Evolutionary conservation across 2,329 filamentous ascomycete species (phyloP).

Genomic region (Cryphonectria radicalis): DNA sequence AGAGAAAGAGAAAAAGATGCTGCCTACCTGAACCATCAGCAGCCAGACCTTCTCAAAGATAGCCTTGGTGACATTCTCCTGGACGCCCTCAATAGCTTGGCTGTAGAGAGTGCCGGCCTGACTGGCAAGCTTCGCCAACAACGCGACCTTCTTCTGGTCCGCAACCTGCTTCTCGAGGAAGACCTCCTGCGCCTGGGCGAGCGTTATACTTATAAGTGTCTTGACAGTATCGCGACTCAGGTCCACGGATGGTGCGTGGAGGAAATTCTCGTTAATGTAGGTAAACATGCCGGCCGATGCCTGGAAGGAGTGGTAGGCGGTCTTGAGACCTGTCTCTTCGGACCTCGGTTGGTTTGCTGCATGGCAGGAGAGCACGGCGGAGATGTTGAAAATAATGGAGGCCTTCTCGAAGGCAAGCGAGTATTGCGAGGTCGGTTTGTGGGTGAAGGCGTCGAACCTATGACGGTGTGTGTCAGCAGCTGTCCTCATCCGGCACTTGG

Average conservation of each 20-base stretch:
- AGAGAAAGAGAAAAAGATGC: not conserved
- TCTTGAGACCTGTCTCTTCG: constrained; percentile 92
- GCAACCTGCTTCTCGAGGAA: constrained; percentile 95
- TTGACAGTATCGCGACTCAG: constrained; percentile 95
- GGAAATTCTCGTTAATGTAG: constrained; percentile 99
- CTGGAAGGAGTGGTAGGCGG: constrained; percentile 97
- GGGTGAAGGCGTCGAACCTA: constrained; percentile 99
- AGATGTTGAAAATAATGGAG: constrained; percentile 99
- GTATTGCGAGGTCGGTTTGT: constrained; percentile 96
- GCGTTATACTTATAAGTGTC: constrained; percentile 87
- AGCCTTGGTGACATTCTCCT: constrained; percentile 88
- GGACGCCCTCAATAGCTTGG: constrained; percentile 85
- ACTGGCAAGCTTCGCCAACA: constrained; percentile 90
- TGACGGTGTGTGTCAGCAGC: constrained; percentile 15
- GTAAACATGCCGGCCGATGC: constrained; percentile 99
- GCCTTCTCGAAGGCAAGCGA: constrained; percentile 97
- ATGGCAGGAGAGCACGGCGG: constrained; percentile 93
- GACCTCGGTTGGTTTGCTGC: constrained; percentile 89
- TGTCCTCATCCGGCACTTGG: too few species aligned
- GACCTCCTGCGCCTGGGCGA: constrained; percentile 95
- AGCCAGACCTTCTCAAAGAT: constrained; percentile 97
- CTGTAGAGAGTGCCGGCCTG: constrained; percentile 88
- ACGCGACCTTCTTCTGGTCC: constrained; percentile 88
- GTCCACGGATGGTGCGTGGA: constrained; percentile 96
- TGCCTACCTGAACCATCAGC: constrained; percentile 73